Percentiles rank a stretch among this genome's conserved stretches.
phyloP scores from a whole-genome alignment of 371 early-diverging fungal species.

The Blakeslea trispora region DNA sequence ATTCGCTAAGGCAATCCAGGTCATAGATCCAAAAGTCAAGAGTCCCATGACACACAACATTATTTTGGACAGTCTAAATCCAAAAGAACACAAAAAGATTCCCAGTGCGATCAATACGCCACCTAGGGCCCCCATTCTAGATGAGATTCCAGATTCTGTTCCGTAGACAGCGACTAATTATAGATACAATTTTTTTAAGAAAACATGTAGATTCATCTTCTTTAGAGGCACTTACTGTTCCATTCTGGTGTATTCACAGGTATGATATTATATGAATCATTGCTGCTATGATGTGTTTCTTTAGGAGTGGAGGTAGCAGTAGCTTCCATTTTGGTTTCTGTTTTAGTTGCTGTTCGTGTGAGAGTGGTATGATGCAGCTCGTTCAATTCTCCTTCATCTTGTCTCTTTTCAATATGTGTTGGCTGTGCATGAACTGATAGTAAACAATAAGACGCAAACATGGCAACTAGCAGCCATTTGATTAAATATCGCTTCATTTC shows the following conservation, averaged over 20 bases:
- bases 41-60: conserved; percentile 36
- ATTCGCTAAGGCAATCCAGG: conserved; percentile 29
- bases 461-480: conserved; percentile 3
- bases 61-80: conserved; percentile 28
- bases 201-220: too few species aligned
- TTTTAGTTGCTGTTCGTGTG: background rate
- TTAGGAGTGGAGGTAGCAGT: background rate
- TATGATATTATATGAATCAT: background rate
- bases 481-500: background rate
- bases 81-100: conserved; percentile 31
- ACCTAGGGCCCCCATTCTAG: conserved; percentile 30
- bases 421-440: conserved; percentile 4
- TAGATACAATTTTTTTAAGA: too few species aligned
- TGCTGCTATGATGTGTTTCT: background rate
- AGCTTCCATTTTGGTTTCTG: background rate
- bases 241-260: conserved; percentile 7
- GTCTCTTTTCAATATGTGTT: conserved; percentile 6
- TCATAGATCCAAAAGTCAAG: conserved; percentile 33
- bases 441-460: background rate
- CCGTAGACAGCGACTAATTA: conserved; percentile 28
- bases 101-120: conserved; percentile 33
- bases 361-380: conserved; percentile 2
- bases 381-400: conserved; percentile 4
- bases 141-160: conserved; percentile 21
- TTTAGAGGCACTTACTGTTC: conserved; percentile 17